Evolutionary conservation across 1,284 basidiomycete species (phyloP), one percentile per base, ranked within the genome.

Genomic region (Fomes fomentarius): DNA sequence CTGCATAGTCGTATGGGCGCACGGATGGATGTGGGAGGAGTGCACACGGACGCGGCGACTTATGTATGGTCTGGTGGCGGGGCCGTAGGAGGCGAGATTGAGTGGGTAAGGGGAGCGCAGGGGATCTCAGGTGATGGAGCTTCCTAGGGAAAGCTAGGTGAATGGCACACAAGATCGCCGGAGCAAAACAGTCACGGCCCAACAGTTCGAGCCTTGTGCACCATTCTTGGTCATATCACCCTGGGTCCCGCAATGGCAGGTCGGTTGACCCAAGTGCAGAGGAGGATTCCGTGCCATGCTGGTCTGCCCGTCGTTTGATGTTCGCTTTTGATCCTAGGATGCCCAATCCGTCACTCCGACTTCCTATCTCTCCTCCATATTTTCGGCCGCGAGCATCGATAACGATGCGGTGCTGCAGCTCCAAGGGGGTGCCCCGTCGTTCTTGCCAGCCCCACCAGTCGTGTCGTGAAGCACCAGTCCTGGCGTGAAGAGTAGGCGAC

Each of bases 171-270:
- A 44, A 15, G 43, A 19, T 17, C 31, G 26, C 17, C 30, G 28
- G 26, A 30, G 24, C 9, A 22, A 22, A 14, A 35, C 28, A 22
- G 22, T 14, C 15, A 17, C 28, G 40, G n/a, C 47, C 52, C 12
- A 25, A 33, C 52, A 47, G 49, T 54, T 49, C 47, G 52, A 37
- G 26, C 52, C 52, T 42, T 49, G 47, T 34, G 35, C 25, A 44
- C 40, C n/a, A 25, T 28, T 42, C 28, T 45, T 48, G 52, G 52
- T 44, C 40, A 45, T 49, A 46, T 49, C 52, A 54, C 28, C 14
- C 7, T 10, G 19, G 3, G 1, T 12, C 15, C 50, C 26, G 17
- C n/a, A 34, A n/a, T n/a, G 19, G 43, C 21, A 35, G 37, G 15
- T 15, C 8, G 3, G n/a, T 39, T 40, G 40, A 52, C 43, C 35